Conservation (phyloP, 768 basidiomycete genomes). For the Candolleomyces eurysporus region DNA sequence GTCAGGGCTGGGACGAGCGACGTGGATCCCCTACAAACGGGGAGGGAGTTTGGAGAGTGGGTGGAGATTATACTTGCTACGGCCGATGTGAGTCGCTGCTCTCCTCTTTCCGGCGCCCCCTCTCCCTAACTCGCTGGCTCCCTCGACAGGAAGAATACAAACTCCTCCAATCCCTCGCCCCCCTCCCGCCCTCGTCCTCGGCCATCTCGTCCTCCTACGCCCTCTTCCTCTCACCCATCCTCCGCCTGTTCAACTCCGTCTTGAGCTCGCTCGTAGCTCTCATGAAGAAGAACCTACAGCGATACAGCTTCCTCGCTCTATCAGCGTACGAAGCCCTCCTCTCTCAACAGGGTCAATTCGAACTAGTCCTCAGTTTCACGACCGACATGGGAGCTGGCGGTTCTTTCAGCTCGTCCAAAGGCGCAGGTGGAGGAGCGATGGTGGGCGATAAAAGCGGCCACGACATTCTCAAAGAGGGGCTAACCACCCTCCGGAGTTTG, state of each 20-base stretch:
- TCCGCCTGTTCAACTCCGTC: constrained; percentile 63
- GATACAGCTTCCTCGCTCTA: constrained; percentile 78
- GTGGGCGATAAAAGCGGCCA: constrained; percentile 28
- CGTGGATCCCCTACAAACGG: constrained; percentile 60
- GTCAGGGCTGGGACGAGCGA: constrained; percentile 60
- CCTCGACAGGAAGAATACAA: constrained; percentile 60
- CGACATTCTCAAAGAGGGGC: constrained; percentile 72
- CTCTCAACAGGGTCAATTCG: constrained; percentile 59
- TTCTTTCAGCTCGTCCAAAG: too few relatives aligned
- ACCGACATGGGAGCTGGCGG: too few relatives aligned
- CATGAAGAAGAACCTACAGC: constrained; percentile 75
- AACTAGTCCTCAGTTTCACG: constrained; percentile 54
- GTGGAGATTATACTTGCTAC: constrained; percentile 62
- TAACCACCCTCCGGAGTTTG: constrained; percentile 60
- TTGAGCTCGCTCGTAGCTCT: constrained; percentile 60
- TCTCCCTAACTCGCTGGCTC: not conserved
- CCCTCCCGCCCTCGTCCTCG: constrained; percentile 45
- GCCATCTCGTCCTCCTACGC: constrained; percentile 58
- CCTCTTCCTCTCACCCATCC: constrained; percentile 61
- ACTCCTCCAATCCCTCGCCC: constrained; percentile 61
- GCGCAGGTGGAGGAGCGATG: too few relatives aligned
- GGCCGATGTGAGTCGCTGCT: constrained; percentile 50
- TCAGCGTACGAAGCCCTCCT: constrained; percentile 63
- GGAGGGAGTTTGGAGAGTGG: constrained; percentile 72
- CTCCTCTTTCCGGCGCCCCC: not conserved